These are phyloP conservation scores for Limonium bicolor DNA, from an alignment of 148 eudicot species.

Conservation along the genomic window DNA sequence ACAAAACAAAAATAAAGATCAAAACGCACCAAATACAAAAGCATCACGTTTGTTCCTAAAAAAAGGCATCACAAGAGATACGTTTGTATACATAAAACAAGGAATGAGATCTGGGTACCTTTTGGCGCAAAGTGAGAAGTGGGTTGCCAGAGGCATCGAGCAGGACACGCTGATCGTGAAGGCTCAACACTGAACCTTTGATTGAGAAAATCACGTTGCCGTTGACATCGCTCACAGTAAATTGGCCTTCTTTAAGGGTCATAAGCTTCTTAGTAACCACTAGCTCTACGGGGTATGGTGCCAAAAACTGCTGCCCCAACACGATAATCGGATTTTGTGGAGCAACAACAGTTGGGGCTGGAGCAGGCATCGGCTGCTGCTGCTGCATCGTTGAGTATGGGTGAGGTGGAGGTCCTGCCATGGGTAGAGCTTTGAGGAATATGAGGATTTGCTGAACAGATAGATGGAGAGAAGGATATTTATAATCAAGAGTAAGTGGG, in stretches of 20 bases:
- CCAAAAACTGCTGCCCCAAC: constrained; percentile 22
- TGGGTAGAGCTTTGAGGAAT: not conserved
- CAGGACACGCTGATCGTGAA: constrained; percentile 22
- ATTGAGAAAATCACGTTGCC: constrained; percentile 24
- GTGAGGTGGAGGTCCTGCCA: not conserved
- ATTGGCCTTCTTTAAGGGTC: constrained; percentile 15
- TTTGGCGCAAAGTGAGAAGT: constrained; percentile 21
- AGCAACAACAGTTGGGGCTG: constrained; percentile 3
- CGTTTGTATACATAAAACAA: not conserved
- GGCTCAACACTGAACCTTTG: constrained; percentile 16
- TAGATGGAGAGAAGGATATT: no score
- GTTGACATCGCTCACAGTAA: constrained; percentile 21
- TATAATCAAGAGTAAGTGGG: no score
- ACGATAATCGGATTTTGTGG: constrained; percentile 9
- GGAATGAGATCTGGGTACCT: constrained; percentile 9
- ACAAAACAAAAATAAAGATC: not conserved
- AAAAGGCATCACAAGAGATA: no score
- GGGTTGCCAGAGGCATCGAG: constrained; percentile 27
- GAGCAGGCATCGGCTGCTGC: constrained; percentile 7
- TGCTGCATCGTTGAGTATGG: not conserved
- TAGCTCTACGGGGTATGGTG: constrained; percentile 22
- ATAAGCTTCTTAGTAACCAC: constrained; percentile 19
- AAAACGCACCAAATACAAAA: not conserved
- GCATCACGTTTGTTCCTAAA: no score
- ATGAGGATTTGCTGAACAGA: not conserved